These are phyloP conservation scores for Schoenoplectus tabernaemontani DNA, from an alignment of 202 grass and related monocot genomes.

Conservation along the genomic window DNA sequence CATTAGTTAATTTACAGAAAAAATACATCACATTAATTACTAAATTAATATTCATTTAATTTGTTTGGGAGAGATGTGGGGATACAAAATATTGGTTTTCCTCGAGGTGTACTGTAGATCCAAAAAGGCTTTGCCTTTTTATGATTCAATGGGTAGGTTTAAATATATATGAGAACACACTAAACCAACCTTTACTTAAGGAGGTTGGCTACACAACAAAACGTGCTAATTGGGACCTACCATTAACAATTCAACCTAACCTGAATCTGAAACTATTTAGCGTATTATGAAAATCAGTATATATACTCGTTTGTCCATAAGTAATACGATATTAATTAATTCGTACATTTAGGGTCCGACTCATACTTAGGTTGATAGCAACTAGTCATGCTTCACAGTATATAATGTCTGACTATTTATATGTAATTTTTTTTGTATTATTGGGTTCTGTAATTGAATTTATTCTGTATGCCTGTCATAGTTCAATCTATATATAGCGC, in stretches of 20 bases:
- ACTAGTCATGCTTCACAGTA: neutral
- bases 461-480: no score
- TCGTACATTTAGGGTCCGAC: neutral
- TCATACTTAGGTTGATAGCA: neutral
- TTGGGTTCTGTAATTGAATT: no score
- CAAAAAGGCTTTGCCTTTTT: constrained; percentile 10
- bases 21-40: neutral
- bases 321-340: neutral
- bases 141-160: constrained; percentile 19
- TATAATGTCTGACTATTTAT: neutral
- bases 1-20: neutral
- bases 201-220: constrained; percentile 5
- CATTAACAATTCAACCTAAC: constrained; percentile 22
- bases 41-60: neutral
- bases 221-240: constrained; percentile 13
- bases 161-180: constrained; percentile 18
- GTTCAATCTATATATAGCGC: no score
- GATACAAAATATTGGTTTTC: neutral
- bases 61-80: neutral
- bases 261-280: constrained; percentile 10
- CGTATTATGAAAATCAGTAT: neutral
- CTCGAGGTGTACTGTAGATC: neutral
- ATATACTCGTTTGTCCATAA: neutral
- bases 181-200: constrained; percentile 19
- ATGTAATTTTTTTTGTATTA: neutral